phyloP scores from a whole-genome alignment of 2,329 filamentous ascomycete species.

The Pseudonectria foliicola region DNA sequence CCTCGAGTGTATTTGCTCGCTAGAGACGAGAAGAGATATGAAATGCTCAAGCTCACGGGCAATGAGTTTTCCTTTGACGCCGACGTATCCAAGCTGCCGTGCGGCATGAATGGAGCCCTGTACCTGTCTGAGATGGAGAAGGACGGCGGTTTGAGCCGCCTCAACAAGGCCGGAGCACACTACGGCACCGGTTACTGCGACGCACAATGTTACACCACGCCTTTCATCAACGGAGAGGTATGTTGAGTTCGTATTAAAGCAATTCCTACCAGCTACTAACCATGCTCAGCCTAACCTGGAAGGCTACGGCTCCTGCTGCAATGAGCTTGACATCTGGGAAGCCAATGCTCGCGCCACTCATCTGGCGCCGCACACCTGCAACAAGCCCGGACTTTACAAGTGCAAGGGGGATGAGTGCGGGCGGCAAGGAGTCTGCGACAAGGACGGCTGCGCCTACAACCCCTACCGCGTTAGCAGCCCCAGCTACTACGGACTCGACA shows the following conservation, averaged over 20 bases:
- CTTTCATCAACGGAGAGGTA: slow-evolving; percentile 41
- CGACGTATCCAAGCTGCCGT: slow-evolving; percentile 54
- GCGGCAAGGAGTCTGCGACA: slow-evolving; percentile 32
- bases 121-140: slow-evolving; percentile 50
- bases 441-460: slow-evolving; percentile 35
- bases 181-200: slow-evolving; percentile 58
- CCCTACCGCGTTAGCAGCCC: slow-evolving; percentile 24
- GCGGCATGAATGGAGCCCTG: slow-evolving; percentile 58
- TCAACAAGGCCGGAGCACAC: slow-evolving; percentile 49
- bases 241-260: slow-evolving; percentile 1
- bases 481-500: slow-evolving; percentile 22
- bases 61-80: slow-evolving; percentile 59
- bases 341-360: slow-evolving; percentile 37
- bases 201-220: slow-evolving; percentile 43
- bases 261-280: background rate
- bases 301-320: slow-evolving; percentile 39
- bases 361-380: slow-evolving; percentile 41
- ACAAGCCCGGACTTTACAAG: slow-evolving; percentile 31
- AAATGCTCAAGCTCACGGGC: slow-evolving; percentile 51
- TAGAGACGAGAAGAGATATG: slow-evolving; percentile 45
- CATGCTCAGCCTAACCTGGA: slow-evolving; percentile 27
- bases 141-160: slow-evolving; percentile 49
- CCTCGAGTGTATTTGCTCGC: slow-evolving; percentile 52
- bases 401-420: slow-evolving; percentile 34
- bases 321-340: slow-evolving; percentile 47